These are phyloP conservation scores for Clavispora vitiphila DNA, from an alignment of 805 yeast species.

Conservation along the genomic window DNA sequence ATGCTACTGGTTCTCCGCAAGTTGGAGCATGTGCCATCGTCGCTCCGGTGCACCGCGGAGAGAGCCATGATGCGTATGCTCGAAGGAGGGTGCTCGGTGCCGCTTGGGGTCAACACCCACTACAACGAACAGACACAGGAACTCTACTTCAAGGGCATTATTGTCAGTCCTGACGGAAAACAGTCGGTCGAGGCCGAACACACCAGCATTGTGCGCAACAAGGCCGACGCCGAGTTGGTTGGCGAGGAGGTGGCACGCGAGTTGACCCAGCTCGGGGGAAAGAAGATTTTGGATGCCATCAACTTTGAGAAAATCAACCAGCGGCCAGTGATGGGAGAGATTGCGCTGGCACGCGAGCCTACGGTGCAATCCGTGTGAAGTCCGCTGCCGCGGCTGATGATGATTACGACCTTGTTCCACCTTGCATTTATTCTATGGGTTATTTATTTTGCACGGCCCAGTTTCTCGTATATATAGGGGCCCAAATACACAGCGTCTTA, in stretches of 20 bases:
- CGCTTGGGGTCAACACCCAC: conserved; percentile 80
- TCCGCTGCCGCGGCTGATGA: not conserved
- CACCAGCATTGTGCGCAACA: conserved; percentile 32
- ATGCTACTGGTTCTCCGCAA: conserved; percentile 56
- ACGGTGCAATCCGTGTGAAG: conserved; percentile 1
- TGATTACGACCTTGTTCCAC: not conserved
- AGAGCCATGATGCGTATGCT: conserved; percentile 78
- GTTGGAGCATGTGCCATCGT: conserved; percentile 61
- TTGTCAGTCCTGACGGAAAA: conserved; percentile 80
- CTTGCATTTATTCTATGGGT: conserved; percentile 1
- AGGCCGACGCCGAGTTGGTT: conserved; percentile 60
- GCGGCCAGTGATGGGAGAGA: conserved; percentile 18
- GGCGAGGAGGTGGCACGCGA: conserved; percentile 67
- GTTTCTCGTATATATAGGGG: not conserved
- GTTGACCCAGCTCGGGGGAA: conserved; percentile 75
- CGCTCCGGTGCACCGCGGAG: conserved; percentile 81
- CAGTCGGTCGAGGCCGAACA: conserved; percentile 57
- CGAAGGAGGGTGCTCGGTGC: conserved; percentile 98
- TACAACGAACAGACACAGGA: conserved; percentile 40
- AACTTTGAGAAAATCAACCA: conserved; percentile 61
- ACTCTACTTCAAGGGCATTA: conserved; percentile 62
- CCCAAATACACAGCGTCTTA: not conserved
- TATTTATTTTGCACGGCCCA: not conserved
- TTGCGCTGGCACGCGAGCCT: conserved; percentile 1
- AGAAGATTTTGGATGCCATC: conserved; percentile 71